Evolutionary conservation across 768 basidiomycete species (phyloP).

Genomic region (Tylopilus sp.): DNA sequence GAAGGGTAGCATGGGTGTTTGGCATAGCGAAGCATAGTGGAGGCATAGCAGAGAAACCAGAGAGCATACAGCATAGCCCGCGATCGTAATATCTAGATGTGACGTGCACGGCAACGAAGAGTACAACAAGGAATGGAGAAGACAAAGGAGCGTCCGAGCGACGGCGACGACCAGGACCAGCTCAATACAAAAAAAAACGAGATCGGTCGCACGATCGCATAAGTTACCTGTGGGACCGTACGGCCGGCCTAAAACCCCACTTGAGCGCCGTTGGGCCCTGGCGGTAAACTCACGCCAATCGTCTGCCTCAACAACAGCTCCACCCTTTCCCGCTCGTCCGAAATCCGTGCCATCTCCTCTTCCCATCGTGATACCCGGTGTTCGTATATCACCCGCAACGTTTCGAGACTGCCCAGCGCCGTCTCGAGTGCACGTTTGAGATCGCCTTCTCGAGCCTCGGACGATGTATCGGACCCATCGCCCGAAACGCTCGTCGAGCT

Average conservation of each 20-base stretch:
- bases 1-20: background rate
- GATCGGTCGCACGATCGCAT: too few species aligned
- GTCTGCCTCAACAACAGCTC: slow-evolving; percentile 66
- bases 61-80: slow-evolving; percentile 2
- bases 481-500: slow-evolving; percentile 39
- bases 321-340: slow-evolving; percentile 64
- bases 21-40: too few species aligned
- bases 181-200: background rate
- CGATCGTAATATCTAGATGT: background rate
- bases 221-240: too few species aligned
- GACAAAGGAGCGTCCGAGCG: background rate
- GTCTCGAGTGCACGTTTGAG: slow-evolving; percentile 66
- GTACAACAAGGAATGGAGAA: background rate
- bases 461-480: slow-evolving; percentile 56
- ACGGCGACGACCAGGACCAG: background rate
- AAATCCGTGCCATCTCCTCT: slow-evolving; percentile 64
- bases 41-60: background rate
- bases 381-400: slow-evolving; percentile 63
- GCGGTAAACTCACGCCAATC: slow-evolving; percentile 41
- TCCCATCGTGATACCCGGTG: slow-evolving; percentile 66
- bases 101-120: background rate
- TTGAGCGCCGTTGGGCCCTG: slow-evolving; percentile 12
- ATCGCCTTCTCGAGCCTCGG: slow-evolving; percentile 55
- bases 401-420: slow-evolving; percentile 62
- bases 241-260: background rate